Base-by-base conservation (phyloP, 1,284 basidiomycete genomes). In the Blastosporella zonata region DNA sequence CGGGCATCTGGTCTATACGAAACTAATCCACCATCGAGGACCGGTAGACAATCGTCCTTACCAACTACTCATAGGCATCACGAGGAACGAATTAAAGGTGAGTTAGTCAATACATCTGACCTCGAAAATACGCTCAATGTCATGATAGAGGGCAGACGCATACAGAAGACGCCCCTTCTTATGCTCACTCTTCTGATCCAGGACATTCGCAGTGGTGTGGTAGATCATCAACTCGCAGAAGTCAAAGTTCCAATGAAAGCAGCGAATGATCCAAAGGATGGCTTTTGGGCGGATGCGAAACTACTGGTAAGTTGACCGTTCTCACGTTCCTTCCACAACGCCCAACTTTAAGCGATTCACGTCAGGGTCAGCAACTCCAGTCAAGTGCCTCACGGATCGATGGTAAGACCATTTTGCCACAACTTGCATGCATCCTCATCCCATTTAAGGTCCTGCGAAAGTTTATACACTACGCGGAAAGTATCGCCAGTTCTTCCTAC, bases 401-500 rank as follows among this genome's bases (percentile, higher is more conserved):
- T 63, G 87, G 85, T 83, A 50, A 39, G 58, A 58, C 9, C 15
- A 1, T 36, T 43, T 36, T 10, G 4, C 29, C 15, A 28, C 12
- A 25, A 10, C 23, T 21, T 4, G 13, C 35, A 34, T 18, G 5
- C n/a, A 9, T 22, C 20, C 29, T 54, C 27, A 49, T 36, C 8
- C 17, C 18, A 21, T 18, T 44, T 3, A 22, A 88, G 86, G 86
- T 18, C 79, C 81, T 6, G 87, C 85, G 15, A 84, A 77, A 60
- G 79, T 82, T 23, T 87, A 77, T 55, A 79, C 79, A 3, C 69
- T 81, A 64, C 79, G 87, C 7, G 84, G 84, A 27, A 79, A 77
- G 62, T 89, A 81, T 61, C 74, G 80, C 40, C 87, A 90, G 56
- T 74, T 79, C 47, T 82, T 90, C 59, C 69, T 89, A 55, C 78